Evolutionary conservation across 257 asterid genomes (phyloP).

Genomic region (Datura wrightii): DNA sequence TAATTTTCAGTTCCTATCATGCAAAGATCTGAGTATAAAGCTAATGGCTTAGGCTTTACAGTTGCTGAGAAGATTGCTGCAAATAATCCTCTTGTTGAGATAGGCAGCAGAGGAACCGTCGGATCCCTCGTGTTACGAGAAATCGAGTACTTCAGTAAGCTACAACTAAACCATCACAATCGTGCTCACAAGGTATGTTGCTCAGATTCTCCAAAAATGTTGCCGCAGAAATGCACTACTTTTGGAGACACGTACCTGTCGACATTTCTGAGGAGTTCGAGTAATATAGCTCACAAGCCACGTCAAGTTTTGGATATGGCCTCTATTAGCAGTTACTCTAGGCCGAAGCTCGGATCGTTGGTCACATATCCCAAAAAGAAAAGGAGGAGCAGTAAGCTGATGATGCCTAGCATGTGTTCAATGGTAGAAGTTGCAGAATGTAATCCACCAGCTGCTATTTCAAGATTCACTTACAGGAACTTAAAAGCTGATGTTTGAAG

Average conservation of each 20-base stretch:
- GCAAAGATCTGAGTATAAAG: neutral
- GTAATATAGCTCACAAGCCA: neutral
- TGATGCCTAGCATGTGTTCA: slow-evolving; percentile 62
- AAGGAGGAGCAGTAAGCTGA: slow-evolving; percentile 47
- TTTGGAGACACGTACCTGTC: neutral
- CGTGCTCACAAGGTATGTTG: neutral
- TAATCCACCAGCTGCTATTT: slow-evolving; percentile 26
- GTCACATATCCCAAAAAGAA: slow-evolving; percentile 47
- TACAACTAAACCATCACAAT: slow-evolving; percentile 37
- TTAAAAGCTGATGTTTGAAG: slow-evolving; percentile 47
- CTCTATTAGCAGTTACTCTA: slow-evolving; percentile 30
- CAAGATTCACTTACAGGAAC: slow-evolving; percentile 49
- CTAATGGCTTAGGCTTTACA: too few relatives aligned
- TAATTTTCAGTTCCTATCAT: neutral
- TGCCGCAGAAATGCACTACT: neutral
- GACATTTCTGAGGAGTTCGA: neutral
- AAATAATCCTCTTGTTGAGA: slow-evolving; percentile 49
- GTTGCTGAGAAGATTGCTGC: slow-evolving; percentile 37
- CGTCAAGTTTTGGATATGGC: slow-evolving; percentile 27
- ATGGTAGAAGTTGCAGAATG: slow-evolving; percentile 61
- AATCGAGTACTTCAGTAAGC: slow-evolving; percentile 47
- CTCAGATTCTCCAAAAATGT: neutral
- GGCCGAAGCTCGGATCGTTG: slow-evolving; percentile 43
- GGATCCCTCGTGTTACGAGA: slow-evolving; percentile 52
- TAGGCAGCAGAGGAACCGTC: slow-evolving; percentile 55